These are phyloP conservation scores for Penicillium rolfsii DNA, from an alignment of 2,329 filamentous ascomycete genomes.

Conservation along the genomic window DNA sequence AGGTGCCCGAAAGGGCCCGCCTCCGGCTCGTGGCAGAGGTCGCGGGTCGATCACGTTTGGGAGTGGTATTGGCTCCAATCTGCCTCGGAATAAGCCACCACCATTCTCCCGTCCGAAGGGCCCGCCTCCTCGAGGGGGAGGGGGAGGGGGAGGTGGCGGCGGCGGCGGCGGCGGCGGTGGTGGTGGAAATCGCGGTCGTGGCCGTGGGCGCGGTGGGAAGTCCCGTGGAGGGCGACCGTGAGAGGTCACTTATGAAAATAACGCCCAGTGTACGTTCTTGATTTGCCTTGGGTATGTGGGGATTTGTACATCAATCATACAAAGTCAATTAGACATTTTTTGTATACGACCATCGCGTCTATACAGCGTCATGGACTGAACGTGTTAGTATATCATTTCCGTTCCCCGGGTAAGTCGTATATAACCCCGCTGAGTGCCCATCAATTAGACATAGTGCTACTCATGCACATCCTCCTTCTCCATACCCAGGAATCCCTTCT, in stretches of 20 bases:
- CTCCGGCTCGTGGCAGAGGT: constrained; percentile 29
- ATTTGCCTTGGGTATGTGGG: background rate
- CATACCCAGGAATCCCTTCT: constrained; percentile 69
- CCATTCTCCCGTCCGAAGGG: constrained; percentile 6
- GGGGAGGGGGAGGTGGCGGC: constrained; percentile 1
- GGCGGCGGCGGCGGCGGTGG: constrained; percentile 17
- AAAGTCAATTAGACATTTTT: background rate
- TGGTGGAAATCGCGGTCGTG: constrained; percentile 25
- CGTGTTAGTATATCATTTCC: background rate
- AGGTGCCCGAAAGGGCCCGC: constrained; percentile 31
- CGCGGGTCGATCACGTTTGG: constrained; percentile 44
- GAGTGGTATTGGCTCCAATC: constrained; percentile 32
- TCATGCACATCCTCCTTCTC: constrained; percentile 24
- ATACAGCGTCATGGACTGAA: background rate
- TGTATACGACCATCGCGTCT: background rate
- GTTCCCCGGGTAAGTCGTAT: background rate
- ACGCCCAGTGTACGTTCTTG: background rate
- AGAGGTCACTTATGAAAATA: background rate
- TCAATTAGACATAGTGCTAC: background rate
- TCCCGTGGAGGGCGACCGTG: constrained; percentile 18
- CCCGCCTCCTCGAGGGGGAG: constrained; percentile 18
- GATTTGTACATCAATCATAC: background rate
- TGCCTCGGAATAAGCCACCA: constrained; percentile 17
- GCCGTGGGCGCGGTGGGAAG: constrained; percentile 24
- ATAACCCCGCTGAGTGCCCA: background rate